Percentiles rank a stretch among this genome's conserved stretches.
Evolutionary conservation across 495 filamentous ascomycete species (phyloP).

Genomic region (Choiromyces venosus): DNA sequence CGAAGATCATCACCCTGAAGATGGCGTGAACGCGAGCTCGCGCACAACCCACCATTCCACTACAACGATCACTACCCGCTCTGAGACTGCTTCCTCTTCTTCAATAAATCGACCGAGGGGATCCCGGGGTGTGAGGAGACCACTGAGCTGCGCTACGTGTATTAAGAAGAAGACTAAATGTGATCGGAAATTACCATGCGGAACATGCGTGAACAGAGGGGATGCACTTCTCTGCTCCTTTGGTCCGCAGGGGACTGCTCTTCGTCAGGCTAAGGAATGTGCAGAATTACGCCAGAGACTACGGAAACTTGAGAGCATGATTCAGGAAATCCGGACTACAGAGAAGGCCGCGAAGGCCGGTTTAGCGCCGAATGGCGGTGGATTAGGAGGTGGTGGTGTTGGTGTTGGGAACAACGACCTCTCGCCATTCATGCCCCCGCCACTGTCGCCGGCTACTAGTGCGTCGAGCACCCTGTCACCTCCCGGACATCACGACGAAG

Average conservation of each 20-base stretch:
- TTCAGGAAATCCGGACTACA: background rate
- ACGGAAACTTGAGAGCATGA: background rate
- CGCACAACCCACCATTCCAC: slow-evolving; percentile 3
- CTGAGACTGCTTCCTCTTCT: background rate
- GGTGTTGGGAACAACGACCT: background rate
- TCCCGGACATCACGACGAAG: slow-evolving; percentile 1
- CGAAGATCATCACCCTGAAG: background rate
- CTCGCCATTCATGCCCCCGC: background rate
- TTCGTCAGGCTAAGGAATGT: slow-evolving; percentile 2
- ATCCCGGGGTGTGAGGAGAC: background rate
- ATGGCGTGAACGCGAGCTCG: background rate
- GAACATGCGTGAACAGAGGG: slow-evolving; percentile 1
- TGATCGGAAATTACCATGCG: slow-evolving; percentile 2
- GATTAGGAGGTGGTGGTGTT: background rate
- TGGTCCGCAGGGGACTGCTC: background rate
- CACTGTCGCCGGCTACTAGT: slow-evolving; percentile 1
- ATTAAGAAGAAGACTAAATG: slow-evolving; percentile 1
- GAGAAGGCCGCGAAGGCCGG: background rate
- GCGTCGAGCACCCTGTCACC: slow-evolving; percentile 2
- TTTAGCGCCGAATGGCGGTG: background rate
- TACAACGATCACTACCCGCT: background rate
- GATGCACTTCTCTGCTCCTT: background rate
- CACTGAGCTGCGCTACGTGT: slow-evolving; percentile 1
- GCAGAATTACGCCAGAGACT: slow-evolving; percentile 4
- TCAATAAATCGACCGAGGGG: background rate